These are phyloP conservation scores for Jacaranda copaia DNA, from an alignment of 257 asterid species.

Conservation along the genomic window DNA sequence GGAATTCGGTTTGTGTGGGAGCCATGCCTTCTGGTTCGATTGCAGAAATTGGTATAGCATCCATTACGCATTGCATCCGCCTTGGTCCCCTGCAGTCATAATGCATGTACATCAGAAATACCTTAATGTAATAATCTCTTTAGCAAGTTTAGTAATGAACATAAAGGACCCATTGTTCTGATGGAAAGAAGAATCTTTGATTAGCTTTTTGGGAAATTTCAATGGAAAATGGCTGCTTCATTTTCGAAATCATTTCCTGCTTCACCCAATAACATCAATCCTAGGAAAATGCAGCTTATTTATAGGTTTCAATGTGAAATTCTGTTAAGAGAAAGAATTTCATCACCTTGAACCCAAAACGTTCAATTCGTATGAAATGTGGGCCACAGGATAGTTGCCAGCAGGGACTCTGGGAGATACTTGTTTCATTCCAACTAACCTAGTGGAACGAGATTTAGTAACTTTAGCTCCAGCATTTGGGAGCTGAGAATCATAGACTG, in stretches of 20 bases:
- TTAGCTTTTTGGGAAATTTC: too few relatives aligned
- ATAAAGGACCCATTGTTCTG: too few relatives aligned
- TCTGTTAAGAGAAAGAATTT: slow-evolving; percentile 1
- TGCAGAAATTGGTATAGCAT: slow-evolving; percentile 78
- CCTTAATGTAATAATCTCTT: too few relatives aligned
- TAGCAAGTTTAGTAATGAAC: too few relatives aligned
- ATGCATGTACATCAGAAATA: not conserved
- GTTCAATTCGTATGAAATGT: slow-evolving; percentile 82
- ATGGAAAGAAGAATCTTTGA: too few relatives aligned
- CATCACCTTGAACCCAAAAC: slow-evolving; percentile 90
- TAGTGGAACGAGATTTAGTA: slow-evolving; percentile 73
- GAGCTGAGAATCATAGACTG: slow-evolving; percentile 90
- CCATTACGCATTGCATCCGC: slow-evolving; percentile 93
- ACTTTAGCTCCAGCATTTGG: slow-evolving; percentile 74
- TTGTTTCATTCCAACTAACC: slow-evolving; percentile 77
- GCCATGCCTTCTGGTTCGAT: slow-evolving; percentile 81
- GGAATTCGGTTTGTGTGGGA: slow-evolving; percentile 84
- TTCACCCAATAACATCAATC: too few relatives aligned
- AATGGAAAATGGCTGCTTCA: too few relatives aligned
- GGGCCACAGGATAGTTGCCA: slow-evolving; percentile 90
- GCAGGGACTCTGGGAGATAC: slow-evolving; percentile 91
- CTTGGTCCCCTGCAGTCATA: slow-evolving; percentile 84
- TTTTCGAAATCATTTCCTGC: too few relatives aligned
- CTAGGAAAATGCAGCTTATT: too few relatives aligned
- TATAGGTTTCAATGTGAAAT: not conserved